Evolutionary conservation across 2,329 filamentous ascomycete genomes (phyloP), one percentile per base, ranked within the genome.

Genomic region (Remersonia thermophila): DNA sequence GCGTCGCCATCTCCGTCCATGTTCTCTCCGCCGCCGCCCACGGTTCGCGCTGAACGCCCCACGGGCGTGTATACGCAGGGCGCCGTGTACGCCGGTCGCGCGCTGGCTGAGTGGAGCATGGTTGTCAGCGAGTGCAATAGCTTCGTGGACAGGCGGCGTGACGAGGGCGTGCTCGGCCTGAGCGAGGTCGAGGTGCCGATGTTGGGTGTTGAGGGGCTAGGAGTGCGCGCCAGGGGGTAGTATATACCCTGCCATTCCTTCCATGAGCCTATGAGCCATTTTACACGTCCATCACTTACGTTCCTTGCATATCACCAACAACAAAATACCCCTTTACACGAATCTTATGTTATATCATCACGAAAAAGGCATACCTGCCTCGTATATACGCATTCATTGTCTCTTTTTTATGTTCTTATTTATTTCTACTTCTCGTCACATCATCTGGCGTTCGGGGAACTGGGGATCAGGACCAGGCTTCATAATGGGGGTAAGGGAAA

Each of bases 91-190:
- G 65, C 72, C 3, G 83, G 83, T 2, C 69, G 81, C 14, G 78
- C 83, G 1, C 64, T 91, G 30, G 82, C 82, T 0, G 83, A 91
- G 55, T 91, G 83, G 83, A 66, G 69, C 14, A 62, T 83, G 13
- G 71, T 89, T 14, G 74, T 86, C 12, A 71, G 73, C 38, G 83
- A 91, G 54, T 84, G 77, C 61, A 84, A 87, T 58, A 83, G 76
- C 51, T 91, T 89, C 56, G 74, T 85, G 23, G 82, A 89, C 40
- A 67, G 83, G 31, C 70, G 83, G 37, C 76, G 77, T 35, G 74
- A 76, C 32, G 83, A 91, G 53, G 83, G 83, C 30, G 72, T 86
- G 8, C 66, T 72, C 2, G 63, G 64, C 1, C 69, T 84, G 41
- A 66, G 62, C 46, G 73, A 78, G 30, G 75, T 89, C 29, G 83